Percentiles rank a stretch among this genome's conserved stretches.
These are phyloP conservation scores for Paraconiothyrium sp. DNA, from an alignment of 2,329 filamentous ascomycete species.

Conservation along the genomic window DNA sequence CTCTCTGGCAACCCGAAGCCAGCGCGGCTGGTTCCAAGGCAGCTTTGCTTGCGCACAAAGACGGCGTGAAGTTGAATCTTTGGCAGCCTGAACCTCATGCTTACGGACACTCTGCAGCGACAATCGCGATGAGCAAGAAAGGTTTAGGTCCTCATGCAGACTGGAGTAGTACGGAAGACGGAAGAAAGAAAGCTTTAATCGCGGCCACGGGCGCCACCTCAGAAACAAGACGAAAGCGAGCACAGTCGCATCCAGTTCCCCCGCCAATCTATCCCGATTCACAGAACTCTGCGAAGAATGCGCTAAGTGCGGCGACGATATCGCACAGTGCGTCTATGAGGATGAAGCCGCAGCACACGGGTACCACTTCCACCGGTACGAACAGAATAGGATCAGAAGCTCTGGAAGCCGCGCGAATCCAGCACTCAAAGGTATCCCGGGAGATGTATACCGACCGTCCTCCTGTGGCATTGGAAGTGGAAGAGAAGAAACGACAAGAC, in stretches of 20 bases:
- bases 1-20: constrained; percentile 70
- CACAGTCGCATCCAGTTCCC: constrained; percentile 66
- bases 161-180: constrained; percentile 59
- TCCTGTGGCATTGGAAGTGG: constrained; percentile 74
- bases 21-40: constrained; percentile 77
- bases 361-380: constrained; percentile 31
- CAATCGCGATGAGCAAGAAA: constrained; percentile 69
- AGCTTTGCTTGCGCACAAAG: constrained; percentile 71
- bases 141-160: constrained; percentile 56
- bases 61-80: constrained; percentile 61
- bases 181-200: constrained; percentile 71
- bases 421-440: constrained; percentile 73
- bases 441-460: constrained; percentile 83
- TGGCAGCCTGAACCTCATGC: constrained; percentile 61
- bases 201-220: constrained; percentile 83
- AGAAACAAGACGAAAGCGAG: constrained; percentile 63
- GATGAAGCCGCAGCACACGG: constrained; percentile 27
- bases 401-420: constrained; percentile 69
- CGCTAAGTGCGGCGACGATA: constrained; percentile 75
- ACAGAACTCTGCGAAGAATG: constrained; percentile 70
- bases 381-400: constrained; percentile 58
- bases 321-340: constrained; percentile 63
- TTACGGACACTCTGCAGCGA: constrained; percentile 74
- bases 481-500: constrained; percentile 77
- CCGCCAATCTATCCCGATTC: constrained; percentile 63